A percentile compares a stretch with the other conserved stretches of the same genome.
Conservation (phyloP, 129 eudicot genomes). For the Artemisia annua region DNA sequence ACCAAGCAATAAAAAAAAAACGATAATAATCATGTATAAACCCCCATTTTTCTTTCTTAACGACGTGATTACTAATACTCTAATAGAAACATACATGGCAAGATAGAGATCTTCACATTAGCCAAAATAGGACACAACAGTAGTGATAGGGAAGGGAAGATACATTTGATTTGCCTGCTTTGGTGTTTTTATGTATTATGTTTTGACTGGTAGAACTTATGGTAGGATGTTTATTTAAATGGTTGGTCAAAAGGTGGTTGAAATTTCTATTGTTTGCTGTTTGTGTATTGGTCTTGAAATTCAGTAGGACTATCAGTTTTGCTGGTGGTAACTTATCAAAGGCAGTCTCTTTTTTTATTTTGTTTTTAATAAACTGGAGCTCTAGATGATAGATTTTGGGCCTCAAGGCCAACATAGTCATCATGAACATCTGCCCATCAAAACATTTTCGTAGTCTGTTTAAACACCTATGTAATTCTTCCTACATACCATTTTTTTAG, state of each 20-base stretch:
- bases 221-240: background rate
- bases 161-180: conserved; percentile 14
- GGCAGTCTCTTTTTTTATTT: background rate
- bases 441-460: too few species aligned
- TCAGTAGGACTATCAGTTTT: background rate
- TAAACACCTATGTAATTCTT: too few species aligned
- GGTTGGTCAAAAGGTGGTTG: background rate
- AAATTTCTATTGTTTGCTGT: background rate
- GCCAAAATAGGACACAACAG: conserved; percentile 34
- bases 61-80: background rate
- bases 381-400: too few species aligned
- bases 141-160: conserved; percentile 6
- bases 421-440: too few species aligned
- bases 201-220: too few species aligned
- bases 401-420: too few species aligned
- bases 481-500: too few species aligned
- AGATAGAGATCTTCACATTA: conserved; percentile 96
- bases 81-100: conserved; percentile 30
- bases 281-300: conserved; percentile 8
- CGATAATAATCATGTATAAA: too few species aligned
- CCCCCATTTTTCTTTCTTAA: too few species aligned
- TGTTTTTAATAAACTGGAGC: too few species aligned
- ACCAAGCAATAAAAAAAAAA: too few species aligned
- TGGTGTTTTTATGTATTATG: background rate
- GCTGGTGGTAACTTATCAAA: too few species aligned